These are phyloP conservation scores for Canna indica DNA, from an alignment of 176 grass and related monocot genomes.

Conservation along the genomic window DNA sequence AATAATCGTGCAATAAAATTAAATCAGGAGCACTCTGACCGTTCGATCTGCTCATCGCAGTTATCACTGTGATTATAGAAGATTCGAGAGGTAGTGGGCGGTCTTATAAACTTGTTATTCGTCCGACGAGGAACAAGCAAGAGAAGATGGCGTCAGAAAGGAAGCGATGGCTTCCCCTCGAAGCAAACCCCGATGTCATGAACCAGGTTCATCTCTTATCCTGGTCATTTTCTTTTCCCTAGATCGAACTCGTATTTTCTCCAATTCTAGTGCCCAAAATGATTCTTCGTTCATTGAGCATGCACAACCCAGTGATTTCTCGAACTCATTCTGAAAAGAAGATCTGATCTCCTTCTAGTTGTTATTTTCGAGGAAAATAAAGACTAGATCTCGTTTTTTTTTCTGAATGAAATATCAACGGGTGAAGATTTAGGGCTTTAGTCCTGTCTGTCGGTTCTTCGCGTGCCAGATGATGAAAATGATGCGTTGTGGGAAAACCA, in stretches of 20 bases:
- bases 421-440: background rate
- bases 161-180: slow-evolving; percentile 84
- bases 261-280: background rate
- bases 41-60: too few species aligned
- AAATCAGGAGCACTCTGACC: too few species aligned
- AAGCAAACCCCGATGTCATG: slow-evolving; percentile 88
- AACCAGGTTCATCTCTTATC: slow-evolving; percentile 45
- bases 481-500: background rate
- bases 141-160: slow-evolving; percentile 25
- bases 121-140: too few species aligned
- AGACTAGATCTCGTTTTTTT: background rate
- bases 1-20: too few species aligned
- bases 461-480: background rate
- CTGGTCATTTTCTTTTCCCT: background rate
- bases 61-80: background rate
- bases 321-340: background rate
- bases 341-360: background rate
- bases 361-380: background rate
- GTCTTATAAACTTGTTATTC: background rate
- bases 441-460: background rate
- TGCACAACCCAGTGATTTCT: background rate
- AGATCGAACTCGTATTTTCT: slow-evolving; percentile 2
- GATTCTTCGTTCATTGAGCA: background rate
- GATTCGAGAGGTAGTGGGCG: background rate
- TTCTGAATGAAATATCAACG: background rate